phyloP scores from a whole-genome alignment of 2,329 filamentous ascomycete genomes.

The Lasiodiplodia theobromae region DNA sequence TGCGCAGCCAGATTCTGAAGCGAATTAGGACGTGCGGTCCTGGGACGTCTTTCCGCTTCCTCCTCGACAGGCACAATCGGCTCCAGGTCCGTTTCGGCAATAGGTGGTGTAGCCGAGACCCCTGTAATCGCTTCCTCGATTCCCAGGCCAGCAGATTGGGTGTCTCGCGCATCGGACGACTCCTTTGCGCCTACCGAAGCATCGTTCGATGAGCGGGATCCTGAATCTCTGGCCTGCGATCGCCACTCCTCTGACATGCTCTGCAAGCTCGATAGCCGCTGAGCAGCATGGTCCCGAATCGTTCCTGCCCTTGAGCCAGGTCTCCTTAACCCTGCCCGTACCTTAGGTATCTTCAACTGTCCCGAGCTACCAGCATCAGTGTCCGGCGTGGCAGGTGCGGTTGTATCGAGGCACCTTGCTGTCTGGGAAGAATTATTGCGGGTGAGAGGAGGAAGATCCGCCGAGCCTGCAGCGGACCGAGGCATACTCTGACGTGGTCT shows the following conservation, averaged over 20 bases:
- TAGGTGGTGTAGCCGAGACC: slow-evolving; percentile 75
- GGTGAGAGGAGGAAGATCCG: slow-evolving; percentile 21
- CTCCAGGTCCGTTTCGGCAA: slow-evolving; percentile 75
- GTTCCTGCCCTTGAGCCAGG: slow-evolving; percentile 29
- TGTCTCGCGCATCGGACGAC: background rate
- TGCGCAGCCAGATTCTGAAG: slow-evolving; percentile 77
- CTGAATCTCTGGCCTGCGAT: background rate
- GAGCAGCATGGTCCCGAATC: slow-evolving; percentile 13
- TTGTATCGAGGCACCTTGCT: slow-evolving; percentile 37
- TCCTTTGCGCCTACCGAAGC: background rate
- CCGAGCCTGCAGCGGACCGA: slow-evolving; percentile 23
- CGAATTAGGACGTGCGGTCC: slow-evolving; percentile 50
- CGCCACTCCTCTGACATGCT: slow-evolving; percentile 17
- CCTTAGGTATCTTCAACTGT: slow-evolving; percentile 36
- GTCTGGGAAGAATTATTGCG: slow-evolving; percentile 27
- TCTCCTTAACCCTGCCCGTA: slow-evolving; percentile 34
- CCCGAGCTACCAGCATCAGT: slow-evolving; percentile 42
- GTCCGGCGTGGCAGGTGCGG: slow-evolving; percentile 47
- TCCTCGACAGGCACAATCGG: slow-evolving; percentile 57
- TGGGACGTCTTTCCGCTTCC: slow-evolving; percentile 12
- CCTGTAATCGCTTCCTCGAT: slow-evolving; percentile 45
- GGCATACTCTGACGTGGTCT: slow-evolving; percentile 46
- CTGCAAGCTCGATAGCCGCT: slow-evolving; percentile 22
- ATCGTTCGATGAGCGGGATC: background rate
- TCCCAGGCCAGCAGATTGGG: slow-evolving; percentile 12